Base-by-base conservation (phyloP, 1,139 yeast species). In the Yamadazyma trypodendri region DNA sequence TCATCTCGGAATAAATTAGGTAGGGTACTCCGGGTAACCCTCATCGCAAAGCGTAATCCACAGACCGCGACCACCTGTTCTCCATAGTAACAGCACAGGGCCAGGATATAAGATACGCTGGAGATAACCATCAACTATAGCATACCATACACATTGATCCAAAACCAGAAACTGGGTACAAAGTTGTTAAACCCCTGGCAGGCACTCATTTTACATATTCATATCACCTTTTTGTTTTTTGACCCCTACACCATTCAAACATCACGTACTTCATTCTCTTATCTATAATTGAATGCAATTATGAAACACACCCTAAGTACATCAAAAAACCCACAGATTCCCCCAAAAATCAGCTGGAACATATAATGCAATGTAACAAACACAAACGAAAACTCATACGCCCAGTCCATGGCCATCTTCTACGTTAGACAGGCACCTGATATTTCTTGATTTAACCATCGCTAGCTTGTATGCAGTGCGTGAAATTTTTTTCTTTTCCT, bases 401-500 rank as follows among this genome's bases (percentile, higher is more conserved):
- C n/a, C n/a, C n/a, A n/a, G n/a, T n/a, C n/a, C n/a, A n/a, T n/a
- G n/a, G n/a, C n/a, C n/a, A n/a, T n/a, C n/a, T n/a, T n/a, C n/a
- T n/a, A n/a, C n/a, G n/a, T n/a, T n/a, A 18, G 8, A 5, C 21
- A 6, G 21, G 21, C 21, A 6, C 8, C 5, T 18, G 21, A 5
- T 18, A 18, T 6, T 18, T 18, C 21, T 18, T 18, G 15, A 27
- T 27, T 16, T 12, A n/a, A 27, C 16, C 14, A 27, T 9, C 29
- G 15, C 15, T 20, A 9, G 3, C 20, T n/a, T 11, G 18, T 28
- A 17, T 28, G 31, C 31, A 28, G 31, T 10, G 5, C 10, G 35
- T 32, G 35, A 32, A 32, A 32, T 32, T 34, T 32, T 32, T 31
- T 31, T 31, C 14, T 14, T 10, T 22, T 13, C 15, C 18, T 11